Evolutionary conservation across 2,329 filamentous ascomycete genomes (phyloP).

Genomic region (Polychaeton citri): DNA sequence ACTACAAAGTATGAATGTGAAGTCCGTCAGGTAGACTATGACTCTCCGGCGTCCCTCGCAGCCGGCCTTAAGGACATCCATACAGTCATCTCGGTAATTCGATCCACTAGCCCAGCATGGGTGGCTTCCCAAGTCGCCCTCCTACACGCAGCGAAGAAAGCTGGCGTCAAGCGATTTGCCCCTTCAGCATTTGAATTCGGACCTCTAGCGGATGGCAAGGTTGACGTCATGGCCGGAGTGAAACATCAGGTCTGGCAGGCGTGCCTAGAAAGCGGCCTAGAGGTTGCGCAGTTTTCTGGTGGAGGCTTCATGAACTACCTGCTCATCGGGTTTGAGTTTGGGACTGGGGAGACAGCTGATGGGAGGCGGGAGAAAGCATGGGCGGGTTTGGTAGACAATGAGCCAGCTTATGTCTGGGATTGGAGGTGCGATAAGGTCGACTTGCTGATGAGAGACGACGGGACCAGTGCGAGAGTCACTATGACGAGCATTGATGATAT

Average conservation of each 20-base stretch:
- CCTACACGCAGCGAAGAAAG: constrained; percentile 44
- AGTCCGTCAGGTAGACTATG: constrained; percentile 16
- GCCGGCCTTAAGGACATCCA: constrained; percentile 14
- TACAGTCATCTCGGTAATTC: constrained; percentile 18
- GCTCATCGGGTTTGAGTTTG: constrained; percentile 14
- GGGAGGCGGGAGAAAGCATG: constrained; percentile 17
- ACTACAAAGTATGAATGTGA: constrained; percentile 1
- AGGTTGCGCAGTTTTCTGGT: constrained; percentile 14
- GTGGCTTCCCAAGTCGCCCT: constrained; percentile 33
- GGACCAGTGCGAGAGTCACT: constrained; percentile 22
- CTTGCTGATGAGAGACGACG: not conserved
- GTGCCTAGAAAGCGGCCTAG: constrained; percentile 8
- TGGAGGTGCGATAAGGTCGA: constrained; percentile 34
- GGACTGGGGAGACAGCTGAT: constrained; percentile 7
- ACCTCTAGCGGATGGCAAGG: constrained; percentile 7
- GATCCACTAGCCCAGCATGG: constrained; percentile 4
- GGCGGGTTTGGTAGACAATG: constrained; percentile 29
- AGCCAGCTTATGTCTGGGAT: constrained; percentile 30
- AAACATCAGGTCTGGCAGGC: constrained; percentile 16
- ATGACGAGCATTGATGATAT: constrained; percentile 40
- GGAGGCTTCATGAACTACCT: constrained; percentile 18
- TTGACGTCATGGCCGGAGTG: constrained; percentile 11
- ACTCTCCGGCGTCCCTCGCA: constrained; percentile 10
- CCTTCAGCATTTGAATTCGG: constrained; percentile 41
- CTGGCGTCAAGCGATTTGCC: constrained; percentile 47